phyloP scores from a whole-genome alignment of 2,329 filamentous ascomycete species.

The Botrytis elliptica region DNA sequence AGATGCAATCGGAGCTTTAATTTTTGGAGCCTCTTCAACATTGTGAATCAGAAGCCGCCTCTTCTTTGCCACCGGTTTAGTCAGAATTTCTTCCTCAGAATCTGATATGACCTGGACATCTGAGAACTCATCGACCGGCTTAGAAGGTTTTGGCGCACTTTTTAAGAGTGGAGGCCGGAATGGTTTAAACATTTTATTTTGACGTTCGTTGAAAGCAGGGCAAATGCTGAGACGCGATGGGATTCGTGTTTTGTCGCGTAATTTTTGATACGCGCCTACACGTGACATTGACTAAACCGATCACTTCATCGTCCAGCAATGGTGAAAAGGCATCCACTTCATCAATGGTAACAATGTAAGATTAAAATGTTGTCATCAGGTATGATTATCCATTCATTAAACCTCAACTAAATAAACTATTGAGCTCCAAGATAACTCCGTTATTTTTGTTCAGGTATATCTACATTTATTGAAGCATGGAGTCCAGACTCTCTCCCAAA shows the following conservation, averaged over 20 bases:
- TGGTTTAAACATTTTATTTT: conserved; percentile 38
- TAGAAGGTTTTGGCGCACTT: conserved; percentile 24
- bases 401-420: background rate
- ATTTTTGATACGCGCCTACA: background rate
- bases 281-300: background rate
- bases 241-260: background rate
- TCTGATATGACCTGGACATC: conserved; percentile 19
- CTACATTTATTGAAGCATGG: conserved; percentile 73
- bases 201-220: conserved; percentile 8
- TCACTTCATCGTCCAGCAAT: background rate
- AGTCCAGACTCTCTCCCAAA: conserved; percentile 84
- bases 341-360: background rate
- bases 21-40: conserved; percentile 31
- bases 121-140: conserved; percentile 27
- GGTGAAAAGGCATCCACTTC: background rate
- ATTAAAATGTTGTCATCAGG: background rate
- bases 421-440: conserved; percentile 1
- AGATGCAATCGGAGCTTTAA: conserved; percentile 24
- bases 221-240: conserved; percentile 7
- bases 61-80: conserved; percentile 33
- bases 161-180: conserved; percentile 38
- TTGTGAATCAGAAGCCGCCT: conserved; percentile 32
- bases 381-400: conserved; percentile 15
- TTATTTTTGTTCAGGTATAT: conserved; percentile 18
- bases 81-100: conserved; percentile 24